Evolutionary conservation across 2,329 filamentous ascomycete genomes (phyloP).

Genomic region (Colletotrichum nymphaeae): DNA sequence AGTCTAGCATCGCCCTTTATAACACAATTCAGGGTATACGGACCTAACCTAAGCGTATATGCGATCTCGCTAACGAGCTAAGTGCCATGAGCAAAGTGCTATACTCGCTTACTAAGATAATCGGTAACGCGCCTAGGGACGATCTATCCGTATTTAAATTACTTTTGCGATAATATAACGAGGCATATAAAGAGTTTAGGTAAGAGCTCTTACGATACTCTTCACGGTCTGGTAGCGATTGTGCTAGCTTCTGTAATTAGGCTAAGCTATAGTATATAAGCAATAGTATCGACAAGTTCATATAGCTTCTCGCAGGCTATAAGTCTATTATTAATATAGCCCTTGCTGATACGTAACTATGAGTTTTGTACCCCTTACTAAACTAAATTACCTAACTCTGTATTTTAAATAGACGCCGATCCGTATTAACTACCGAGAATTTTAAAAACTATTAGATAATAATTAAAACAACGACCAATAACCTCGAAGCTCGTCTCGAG

Average conservation of each 20-base stretch:
- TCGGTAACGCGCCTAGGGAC: conserved; percentile 23
- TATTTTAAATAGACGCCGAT: not conserved
- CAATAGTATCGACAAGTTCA: conserved; percentile 55
- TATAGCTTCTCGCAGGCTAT: conserved; percentile 51
- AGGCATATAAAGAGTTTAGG: conserved; percentile 55
- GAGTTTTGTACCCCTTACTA: not conserved
- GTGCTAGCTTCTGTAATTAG: conserved; percentile 58
- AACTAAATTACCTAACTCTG: not conserved
- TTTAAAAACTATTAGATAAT: not conserved
- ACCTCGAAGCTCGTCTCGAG: conserved; percentile 10
- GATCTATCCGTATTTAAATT: conserved; percentile 39
- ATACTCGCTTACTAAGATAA: conserved; percentile 44
- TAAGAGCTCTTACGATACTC: conserved; percentile 49
- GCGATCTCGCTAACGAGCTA: conserved; percentile 54
- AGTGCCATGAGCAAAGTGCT: conserved; percentile 51
- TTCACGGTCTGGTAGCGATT: conserved; percentile 45
- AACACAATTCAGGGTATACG: conserved; percentile 34
- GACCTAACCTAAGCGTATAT: conserved; percentile 43
- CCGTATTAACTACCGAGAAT: not conserved
- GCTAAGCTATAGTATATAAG: conserved; percentile 56
- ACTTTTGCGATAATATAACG: conserved; percentile 53
- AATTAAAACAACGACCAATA: conserved; percentile 3
- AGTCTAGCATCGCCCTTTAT: conserved; percentile 37
- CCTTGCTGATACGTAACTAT: conserved; percentile 39
- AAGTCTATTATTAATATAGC: conserved; percentile 44